Conservation (phyloP, 768 basidiomycete species). For the Termitomyces sp. region DNA sequence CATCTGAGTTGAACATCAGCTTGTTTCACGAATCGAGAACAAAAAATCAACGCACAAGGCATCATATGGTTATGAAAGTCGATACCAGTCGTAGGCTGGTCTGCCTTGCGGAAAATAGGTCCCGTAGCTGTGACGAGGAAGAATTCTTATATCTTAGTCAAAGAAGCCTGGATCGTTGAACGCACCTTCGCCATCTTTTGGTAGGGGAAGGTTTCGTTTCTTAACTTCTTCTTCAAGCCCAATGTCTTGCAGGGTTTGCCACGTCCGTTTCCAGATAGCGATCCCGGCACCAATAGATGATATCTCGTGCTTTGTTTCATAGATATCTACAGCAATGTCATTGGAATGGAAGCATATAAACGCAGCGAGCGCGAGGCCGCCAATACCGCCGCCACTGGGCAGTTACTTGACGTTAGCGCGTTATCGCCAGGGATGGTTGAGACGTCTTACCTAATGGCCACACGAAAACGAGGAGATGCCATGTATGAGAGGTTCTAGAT, state of each 20-base stretch:
- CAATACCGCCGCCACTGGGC: conserved; percentile 27
- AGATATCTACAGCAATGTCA: conserved; percentile 30
- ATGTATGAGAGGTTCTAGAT: not conserved
- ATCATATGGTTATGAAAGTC: conserved; percentile 24
- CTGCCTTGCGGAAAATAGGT: conserved; percentile 22
- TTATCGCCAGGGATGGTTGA: not conserved
- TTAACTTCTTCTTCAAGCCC: conserved; percentile 26
- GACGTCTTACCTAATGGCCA: conserved; percentile 9
- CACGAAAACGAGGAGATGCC: conserved; percentile 6
- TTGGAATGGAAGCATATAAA: conserved; percentile 27
- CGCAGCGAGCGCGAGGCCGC: conserved; percentile 34
- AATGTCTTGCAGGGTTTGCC: conserved; percentile 34
- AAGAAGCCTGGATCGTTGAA: not conserved
- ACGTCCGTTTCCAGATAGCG: conserved; percentile 36
- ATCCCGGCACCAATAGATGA: conserved; percentile 37
- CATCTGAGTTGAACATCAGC: conserved; percentile 6
- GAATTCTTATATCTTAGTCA: too few relatives aligned
- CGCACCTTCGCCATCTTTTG: conserved; percentile 22
- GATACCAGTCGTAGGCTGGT: conserved; percentile 17
- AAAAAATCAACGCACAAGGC: conserved; percentile 11
- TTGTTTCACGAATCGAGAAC: not conserved
- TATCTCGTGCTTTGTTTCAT: conserved; percentile 38
- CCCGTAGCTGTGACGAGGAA: conserved; percentile 11
- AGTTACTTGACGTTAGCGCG: too few relatives aligned
- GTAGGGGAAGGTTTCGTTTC: conserved; percentile 17